phyloP scores from a whole-genome alignment of 2,329 filamentous ascomycete genomes.

The Pestalotiopsis sp. region DNA sequence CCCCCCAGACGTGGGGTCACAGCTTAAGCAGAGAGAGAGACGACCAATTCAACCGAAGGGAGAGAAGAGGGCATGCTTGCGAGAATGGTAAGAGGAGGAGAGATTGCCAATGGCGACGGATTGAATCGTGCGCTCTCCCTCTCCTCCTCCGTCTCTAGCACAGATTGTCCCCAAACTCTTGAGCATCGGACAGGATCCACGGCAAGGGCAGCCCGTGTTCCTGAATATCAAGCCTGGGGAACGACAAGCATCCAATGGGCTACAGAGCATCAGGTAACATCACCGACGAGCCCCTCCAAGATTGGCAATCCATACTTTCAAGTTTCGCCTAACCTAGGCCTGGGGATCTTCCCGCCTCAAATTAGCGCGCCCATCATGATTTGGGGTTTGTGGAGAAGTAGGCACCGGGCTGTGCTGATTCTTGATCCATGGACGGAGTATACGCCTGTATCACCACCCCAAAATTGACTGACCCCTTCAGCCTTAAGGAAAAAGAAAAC shows the following conservation, averaged over 20 bases:
- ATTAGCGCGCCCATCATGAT: constrained; percentile 4
- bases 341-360: constrained; percentile 14
- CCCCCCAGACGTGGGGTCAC: not conserved
- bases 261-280: not conserved
- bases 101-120: not conserved
- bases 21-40: not conserved
- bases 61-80: not conserved
- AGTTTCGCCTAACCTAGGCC: not conserved
- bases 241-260: not conserved
- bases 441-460: not conserved
- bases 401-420: not conserved
- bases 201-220: not conserved
- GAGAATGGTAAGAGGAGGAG: not conserved
- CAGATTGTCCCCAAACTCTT: not conserved
- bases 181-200: not conserved
- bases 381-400: constrained; percentile 9
- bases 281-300: not conserved
- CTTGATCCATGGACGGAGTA: not conserved
- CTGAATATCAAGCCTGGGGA: not conserved
- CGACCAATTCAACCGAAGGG: not conserved
- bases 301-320: constrained; percentile 7
- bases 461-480: not conserved
- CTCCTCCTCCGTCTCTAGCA: not conserved
- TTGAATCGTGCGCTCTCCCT: not conserved
- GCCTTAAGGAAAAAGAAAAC: not conserved